phyloP scores from a whole-genome alignment of 257 asterid genomes.

The Solanum stenotomum region DNA sequence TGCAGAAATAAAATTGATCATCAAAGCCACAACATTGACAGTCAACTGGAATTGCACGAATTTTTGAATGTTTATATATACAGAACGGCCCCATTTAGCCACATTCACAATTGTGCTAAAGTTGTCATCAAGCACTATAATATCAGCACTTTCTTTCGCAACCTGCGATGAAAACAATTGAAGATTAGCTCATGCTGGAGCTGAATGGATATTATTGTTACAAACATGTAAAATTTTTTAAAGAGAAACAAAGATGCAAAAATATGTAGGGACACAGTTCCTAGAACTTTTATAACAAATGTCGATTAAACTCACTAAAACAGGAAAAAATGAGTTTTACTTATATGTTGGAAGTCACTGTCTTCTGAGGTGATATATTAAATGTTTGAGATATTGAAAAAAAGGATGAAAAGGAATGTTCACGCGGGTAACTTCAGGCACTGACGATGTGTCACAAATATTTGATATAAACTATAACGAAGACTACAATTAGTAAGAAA shows the following conservation, averaged over 20 bases:
- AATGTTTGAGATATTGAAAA: neutral
- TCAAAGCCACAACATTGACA: slow-evolving; percentile 87
- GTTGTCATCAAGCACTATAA: slow-evolving; percentile 90
- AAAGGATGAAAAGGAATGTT: neutral
- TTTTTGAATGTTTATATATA: slow-evolving; percentile 92
- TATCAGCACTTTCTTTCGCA: slow-evolving; percentile 97
- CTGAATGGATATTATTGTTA: neutral
- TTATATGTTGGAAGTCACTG: neutral
- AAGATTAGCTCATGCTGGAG: neutral
- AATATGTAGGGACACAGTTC: neutral
- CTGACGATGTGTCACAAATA: neutral
- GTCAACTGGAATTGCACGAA: slow-evolving; percentile 97
- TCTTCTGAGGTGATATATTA: neutral
- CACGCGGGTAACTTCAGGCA: neutral
- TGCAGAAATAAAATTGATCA: slow-evolving; percentile 84
- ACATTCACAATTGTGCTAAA: slow-evolving; percentile 90
- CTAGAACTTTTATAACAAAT: neutral
- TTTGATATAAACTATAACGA: neutral
- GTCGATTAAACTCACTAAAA: neutral
- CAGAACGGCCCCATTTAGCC: slow-evolving; percentile 97
- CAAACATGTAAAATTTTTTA: neutral
- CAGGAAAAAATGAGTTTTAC: neutral
- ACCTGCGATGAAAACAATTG: slow-evolving; percentile 38
- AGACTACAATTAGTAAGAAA: neutral
- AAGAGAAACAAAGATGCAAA: neutral